Evolutionary conservation across 2,329 filamentous ascomycete species (phyloP).

Genomic region (Acrocalymma vagum): DNA sequence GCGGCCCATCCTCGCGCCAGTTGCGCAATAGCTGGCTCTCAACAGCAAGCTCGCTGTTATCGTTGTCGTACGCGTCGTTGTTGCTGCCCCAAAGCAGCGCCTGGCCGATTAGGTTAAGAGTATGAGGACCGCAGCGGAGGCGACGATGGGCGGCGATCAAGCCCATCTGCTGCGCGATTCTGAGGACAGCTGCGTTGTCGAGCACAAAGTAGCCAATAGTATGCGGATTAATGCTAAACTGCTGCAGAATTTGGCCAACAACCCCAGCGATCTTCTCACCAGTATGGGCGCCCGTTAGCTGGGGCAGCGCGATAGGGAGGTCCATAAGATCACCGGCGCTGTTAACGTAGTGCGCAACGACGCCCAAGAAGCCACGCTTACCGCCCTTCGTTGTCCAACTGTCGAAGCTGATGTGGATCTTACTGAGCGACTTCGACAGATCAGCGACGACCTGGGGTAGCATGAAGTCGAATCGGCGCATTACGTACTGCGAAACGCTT

Average conservation of each 20-base stretch:
- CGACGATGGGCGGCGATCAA: neutral
- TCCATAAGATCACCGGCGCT: neutral
- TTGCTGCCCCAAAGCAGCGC: constrained; percentile 1
- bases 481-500: neutral
- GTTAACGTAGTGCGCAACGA: constrained; percentile 9
- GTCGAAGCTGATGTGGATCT: constrained; percentile 3
- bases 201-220: constrained; percentile 3
- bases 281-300: constrained; percentile 8
- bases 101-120: constrained; percentile 7
- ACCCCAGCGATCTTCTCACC: constrained; percentile 6
- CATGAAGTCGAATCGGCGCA: neutral
- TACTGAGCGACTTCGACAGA: neutral
- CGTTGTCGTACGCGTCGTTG: constrained; percentile 6
- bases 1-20: constrained; percentile 4
- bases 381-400: constrained; percentile 12
- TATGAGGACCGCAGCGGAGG: constrained; percentile 8
- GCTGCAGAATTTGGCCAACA: neutral
- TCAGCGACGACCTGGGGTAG: neutral
- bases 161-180: neutral
- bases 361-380: constrained; percentile 5
- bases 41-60: neutral
- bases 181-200: constrained; percentile 1
- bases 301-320: constrained; percentile 12
- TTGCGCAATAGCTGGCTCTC: constrained; percentile 1
- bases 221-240: constrained; percentile 3